These are phyloP conservation scores for Tulasnella sp. DNA, from an alignment of 768 basidiomycete species.

Conservation along the genomic window DNA sequence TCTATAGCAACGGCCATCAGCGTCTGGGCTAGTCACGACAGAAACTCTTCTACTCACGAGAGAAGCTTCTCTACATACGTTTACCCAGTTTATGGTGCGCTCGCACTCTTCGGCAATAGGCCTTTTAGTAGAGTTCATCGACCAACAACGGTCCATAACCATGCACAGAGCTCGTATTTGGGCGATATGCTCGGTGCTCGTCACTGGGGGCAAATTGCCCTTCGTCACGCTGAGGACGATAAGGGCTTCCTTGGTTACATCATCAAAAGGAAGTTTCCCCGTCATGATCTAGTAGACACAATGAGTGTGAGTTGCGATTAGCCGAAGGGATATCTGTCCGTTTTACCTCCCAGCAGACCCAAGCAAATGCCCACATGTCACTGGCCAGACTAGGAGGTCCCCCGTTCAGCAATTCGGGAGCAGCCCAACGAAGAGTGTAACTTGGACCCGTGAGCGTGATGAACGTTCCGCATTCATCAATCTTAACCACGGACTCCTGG, in stretches of 20 bases:
- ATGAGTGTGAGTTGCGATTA: not conserved
- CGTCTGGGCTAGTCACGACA: too few relatives aligned
- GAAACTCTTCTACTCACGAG: too few relatives aligned
- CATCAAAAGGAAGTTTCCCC: not conserved
- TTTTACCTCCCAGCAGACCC: not conserved
- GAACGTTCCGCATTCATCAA: not conserved
- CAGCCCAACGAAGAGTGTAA: not conserved
- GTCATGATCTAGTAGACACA: not conserved
- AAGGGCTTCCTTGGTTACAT: not conserved
- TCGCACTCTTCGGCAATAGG: too few relatives aligned
- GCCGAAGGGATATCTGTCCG: not conserved
- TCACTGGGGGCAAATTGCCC: too few relatives aligned
- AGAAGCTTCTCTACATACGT: too few relatives aligned
- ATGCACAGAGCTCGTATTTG: too few relatives aligned
- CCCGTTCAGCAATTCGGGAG: not conserved
- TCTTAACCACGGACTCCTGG: not conserved
- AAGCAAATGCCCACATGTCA: slow-evolving; percentile 3
- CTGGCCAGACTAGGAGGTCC: not conserved
- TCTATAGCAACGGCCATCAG: too few relatives aligned
- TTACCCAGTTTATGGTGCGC: too few relatives aligned
- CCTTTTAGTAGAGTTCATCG: too few relatives aligned
- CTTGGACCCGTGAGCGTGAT: not conserved
- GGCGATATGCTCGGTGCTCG: too few relatives aligned
- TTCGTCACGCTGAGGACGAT: not conserved
- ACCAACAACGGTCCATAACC: too few relatives aligned